Evolutionary conservation across 768 basidiomycete species (phyloP), one percentile per base, ranked within the genome.

Genomic region (Boletus rubescentipes): DNA sequence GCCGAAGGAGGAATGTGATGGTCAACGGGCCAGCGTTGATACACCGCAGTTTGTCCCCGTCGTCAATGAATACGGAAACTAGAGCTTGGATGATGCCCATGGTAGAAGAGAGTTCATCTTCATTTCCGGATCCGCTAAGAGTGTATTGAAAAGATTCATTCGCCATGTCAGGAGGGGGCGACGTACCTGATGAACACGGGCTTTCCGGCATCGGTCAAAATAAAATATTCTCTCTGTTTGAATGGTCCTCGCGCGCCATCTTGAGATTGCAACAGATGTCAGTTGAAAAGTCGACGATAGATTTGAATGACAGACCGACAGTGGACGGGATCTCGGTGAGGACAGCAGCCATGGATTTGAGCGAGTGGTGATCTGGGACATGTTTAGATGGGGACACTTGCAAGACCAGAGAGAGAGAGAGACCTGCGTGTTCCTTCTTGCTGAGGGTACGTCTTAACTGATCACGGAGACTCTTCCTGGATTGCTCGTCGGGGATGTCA

Each of bases 21-120:
- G 86, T 80, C 6, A 85, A 82, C n/a, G 75, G 73, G 29, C 93
- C 93, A 46, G 89, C 85, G 61, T 90, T 89, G 58, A 98, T 91
- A 53, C 82, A 92, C 30, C 93, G 81, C 32, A 87, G 61, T 69
- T 87, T 93, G 73, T 99, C 97, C 15, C 85, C 82, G 42, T 95
- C 91, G 63, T 97, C 95, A 7, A 94, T 81, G 70, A 96, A 98
- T 47, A 99, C 92, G 15, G 95, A 98, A 38, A 99, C 86, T 1
- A 99, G 78, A 2, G 97, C 95, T 68, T 98, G 96, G 73, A 95
- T 93, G 42, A 98, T 84, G 31, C 93, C 97, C 63, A 96, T 88
- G 16, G 85, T 83, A 8, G 89, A 87, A 11, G 92, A 85, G 49
- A 87, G 77, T 54, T 81, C 79, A 46, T 86, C 82, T 50, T 80